These are phyloP conservation scores for Isatis tinctoria DNA, from an alignment of 345 rosid species.

Conservation along the genomic window DNA sequence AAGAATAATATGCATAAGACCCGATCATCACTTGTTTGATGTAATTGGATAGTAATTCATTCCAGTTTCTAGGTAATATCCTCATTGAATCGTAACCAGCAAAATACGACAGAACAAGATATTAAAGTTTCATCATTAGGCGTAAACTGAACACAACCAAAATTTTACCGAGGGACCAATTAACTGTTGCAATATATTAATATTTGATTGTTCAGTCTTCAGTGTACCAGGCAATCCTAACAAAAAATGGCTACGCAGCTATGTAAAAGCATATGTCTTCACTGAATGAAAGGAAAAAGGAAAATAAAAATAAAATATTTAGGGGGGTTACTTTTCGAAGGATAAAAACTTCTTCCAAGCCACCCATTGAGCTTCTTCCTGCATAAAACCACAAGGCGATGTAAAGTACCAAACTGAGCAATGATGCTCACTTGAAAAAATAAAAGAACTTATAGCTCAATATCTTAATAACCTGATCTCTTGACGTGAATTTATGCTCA, in stretches of 20 bases:
- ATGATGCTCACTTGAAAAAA: neutral
- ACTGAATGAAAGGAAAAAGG: neutral
- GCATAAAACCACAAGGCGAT: constrained; percentile 21
- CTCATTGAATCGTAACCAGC: neutral
- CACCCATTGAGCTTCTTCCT: constrained; percentile 95
- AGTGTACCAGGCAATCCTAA: neutral
- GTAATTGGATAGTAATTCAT: neutral
- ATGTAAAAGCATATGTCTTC: neutral
- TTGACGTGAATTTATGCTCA: neutral
- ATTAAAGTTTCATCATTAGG: neutral
- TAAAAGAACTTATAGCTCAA: neutral
- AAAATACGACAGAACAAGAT: neutral
- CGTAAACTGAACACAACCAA: neutral
- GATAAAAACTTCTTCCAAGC: constrained; percentile 86
- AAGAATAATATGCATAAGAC: neutral
- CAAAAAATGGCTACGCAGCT: neutral
- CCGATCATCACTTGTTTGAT: constrained; percentile 4
- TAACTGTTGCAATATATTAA: neutral
- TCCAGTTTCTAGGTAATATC: constrained; percentile 5
- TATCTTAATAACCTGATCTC: constrained; percentile 4
- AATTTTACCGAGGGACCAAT: neutral
- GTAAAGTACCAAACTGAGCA: neutral
- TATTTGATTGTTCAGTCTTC: neutral
- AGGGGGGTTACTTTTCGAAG: constrained; percentile 72
- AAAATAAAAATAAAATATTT: neutral